These are phyloP conservation scores for Allium cepa DNA, from an alignment of 106 monocot species.

Conservation along the genomic window DNA sequence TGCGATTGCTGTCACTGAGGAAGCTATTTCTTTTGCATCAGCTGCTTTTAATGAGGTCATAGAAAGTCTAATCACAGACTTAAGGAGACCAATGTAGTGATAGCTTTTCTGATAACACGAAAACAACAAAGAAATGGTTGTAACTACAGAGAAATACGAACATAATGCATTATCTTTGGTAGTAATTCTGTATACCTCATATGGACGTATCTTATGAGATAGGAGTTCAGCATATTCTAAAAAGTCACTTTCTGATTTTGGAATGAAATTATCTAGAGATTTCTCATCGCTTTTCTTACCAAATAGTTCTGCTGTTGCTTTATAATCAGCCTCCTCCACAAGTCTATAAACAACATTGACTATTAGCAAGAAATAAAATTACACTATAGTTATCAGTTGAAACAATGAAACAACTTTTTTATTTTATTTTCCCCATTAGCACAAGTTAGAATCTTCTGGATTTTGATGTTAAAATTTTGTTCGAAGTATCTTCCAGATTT, in stretches of 20 bases:
- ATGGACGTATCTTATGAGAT: conserved; percentile 67
- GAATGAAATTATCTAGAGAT: conserved; percentile 81
- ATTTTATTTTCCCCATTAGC: background rate
- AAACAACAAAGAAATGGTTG: conserved; percentile 9
- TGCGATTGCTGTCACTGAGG: conserved; percentile 76
- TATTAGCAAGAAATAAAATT: background rate
- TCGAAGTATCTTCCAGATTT: no score
- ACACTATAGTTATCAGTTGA: background rate
- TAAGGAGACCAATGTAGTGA: conserved; percentile 76
- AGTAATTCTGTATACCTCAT: conserved; percentile 42
- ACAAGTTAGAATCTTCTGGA: background rate
- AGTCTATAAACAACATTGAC: conserved; percentile 33
- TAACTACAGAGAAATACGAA: background rate
- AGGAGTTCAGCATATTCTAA: conserved; percentile 90
- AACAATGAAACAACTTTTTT: background rate
- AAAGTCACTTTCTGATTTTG: conserved; percentile 94
- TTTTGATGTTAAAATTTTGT: background rate
- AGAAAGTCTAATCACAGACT: conserved; percentile 64
- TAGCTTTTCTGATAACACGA: conserved; percentile 77
- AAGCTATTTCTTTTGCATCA: conserved; percentile 87
- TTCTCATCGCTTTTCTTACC: conserved; percentile 60
- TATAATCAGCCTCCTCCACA: conserved; percentile 96
- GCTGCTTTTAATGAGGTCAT: conserved; percentile 79
- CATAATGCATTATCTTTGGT: background rate
- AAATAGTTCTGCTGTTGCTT: conserved; percentile 78